Evolutionary conservation across 208 protist genomes (phyloP), one percentile per base, ranked within the genome.

Genomic region (Leishmania amazonensis): DNA sequence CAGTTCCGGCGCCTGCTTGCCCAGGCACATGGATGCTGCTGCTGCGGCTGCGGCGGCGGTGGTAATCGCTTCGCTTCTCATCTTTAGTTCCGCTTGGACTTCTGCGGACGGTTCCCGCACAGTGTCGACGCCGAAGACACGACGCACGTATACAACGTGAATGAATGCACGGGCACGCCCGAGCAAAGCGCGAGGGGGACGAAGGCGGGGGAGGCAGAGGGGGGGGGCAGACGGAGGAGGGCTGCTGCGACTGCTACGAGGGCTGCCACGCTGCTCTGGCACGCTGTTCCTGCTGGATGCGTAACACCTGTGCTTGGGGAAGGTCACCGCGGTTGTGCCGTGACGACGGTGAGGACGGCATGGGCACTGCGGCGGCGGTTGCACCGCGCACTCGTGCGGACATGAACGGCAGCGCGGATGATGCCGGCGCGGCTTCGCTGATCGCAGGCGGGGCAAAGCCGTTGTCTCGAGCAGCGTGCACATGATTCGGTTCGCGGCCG

Each of bases 331-430:
- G 45, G 51, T 51, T 9, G 3, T 65, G 19, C 42, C n/a, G 60
- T 5, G 76, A 72, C 40, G 67, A 72, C 17, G 24, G 57, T 67
- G 60, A 67, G 24, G 60, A 74, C 68, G 40, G 68, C 68, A 53
- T 17, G 28, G 71, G 47, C 35, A 40, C 57, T 57, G 49, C n/a
- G 7, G 74, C 51, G 15, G 51, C 8, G 38, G 45, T 5, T 54
- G 15, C 28, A 54, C 31, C 11, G 49, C 45, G 24, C 38, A 15
- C 7, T 45, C 19, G 38, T 15, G 15, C 17, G 4, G 17, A 19
- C 51, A 80, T 42, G 53, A 80, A 80, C n/a, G 77, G 67, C 31
- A 74, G 53, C 5, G 77, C 67, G 2, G 77, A 80, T 15, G 77
- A 49, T 40, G 76, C n/a, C 15, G 53, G 49, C 51, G 53, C 67